Base-by-base conservation (phyloP, 768 basidiomycete species). In the Candolleomyces aberdarensis region DNA sequence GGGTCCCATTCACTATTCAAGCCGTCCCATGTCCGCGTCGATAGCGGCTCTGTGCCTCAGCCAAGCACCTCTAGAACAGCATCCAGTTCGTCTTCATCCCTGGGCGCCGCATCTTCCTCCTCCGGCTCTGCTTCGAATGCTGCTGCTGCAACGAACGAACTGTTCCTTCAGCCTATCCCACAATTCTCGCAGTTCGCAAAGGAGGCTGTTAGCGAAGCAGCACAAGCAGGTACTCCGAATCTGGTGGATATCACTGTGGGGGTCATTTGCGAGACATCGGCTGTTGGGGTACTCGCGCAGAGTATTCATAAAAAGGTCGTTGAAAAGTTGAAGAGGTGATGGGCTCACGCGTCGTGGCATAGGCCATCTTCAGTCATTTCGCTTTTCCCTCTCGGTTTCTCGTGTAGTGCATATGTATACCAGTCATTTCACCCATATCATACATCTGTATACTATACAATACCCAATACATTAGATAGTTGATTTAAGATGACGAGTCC, bases 221-320 rank as follows among this genome's bases (percentile, higher is more conserved):
- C 75, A 9, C 73, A 72, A 5, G 64, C 66, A 7, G 63, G 75
- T 10, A 61, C 63, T 26, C 77, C 78, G 20, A 80, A 76, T 59
- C 75, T 89, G 56, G 84, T 83, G 6, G 74, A 81, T 0, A 73
- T 91, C 54, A 84, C 85, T 58, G 75, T 86, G 4, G 89, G 89
- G 0, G 74, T 89, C 0, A 75, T 91, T 4, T 91, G 89, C 64
- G 80, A 83, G 41, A 75, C 79, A 6, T 64, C 63, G 26, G 71
- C 77, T 36, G 80, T 88, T 5, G 72, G 77, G 29, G 72, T 76
- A 20, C 71, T 89, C 17, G 76, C 78, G 17, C 76, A 78, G 62
- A 76, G 77, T 32, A 72, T 91, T 61, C 83, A 88, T 65, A 64
- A 75, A 46, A 79, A 78, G 62, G 77, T 87, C 44, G 51, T 75